A percentile compares a stretch with the other conserved stretches of the same genome.
Evolutionary conservation across 2,329 filamentous ascomycete species (phyloP).

Genomic region (Aureobasidium pullulans): DNA sequence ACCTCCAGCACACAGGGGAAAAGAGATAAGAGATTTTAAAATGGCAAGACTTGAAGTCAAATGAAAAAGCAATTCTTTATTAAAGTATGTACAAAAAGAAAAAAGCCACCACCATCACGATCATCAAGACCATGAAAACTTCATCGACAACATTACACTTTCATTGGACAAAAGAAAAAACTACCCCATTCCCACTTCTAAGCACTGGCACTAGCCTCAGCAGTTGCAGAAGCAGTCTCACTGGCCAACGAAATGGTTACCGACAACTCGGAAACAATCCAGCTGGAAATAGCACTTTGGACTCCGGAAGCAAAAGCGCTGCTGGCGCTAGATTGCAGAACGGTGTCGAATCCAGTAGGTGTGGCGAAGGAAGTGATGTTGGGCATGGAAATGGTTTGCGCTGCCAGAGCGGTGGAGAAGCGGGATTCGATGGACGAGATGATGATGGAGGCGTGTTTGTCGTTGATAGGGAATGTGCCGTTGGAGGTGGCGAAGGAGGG

Average conservation of each 20-base stretch:
- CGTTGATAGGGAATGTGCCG: background rate
- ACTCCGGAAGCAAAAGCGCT: background rate
- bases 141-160: too few relatives aligned
- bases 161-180: background rate
- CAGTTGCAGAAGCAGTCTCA: background rate
- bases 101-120: too few relatives aligned
- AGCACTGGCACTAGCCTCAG: background rate
- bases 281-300: background rate
- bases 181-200: background rate
- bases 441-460: background rate
- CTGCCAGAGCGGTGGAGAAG: background rate
- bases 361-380: background rate
- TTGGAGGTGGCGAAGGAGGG: background rate
- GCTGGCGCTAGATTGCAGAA: background rate
- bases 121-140: too few relatives aligned
- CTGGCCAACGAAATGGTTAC: background rate
- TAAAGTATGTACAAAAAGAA: too few relatives aligned
- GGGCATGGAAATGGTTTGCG: conserved; percentile 1
- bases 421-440: background rate
- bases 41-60: too few relatives aligned
- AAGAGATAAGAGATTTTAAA: too few relatives aligned
- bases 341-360: background rate
- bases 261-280: background rate
- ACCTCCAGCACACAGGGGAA: too few relatives aligned
- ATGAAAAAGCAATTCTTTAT: too few relatives aligned